These are phyloP conservation scores for Backusella sp. DNA, from an alignment of 192 early-diverging fungal species.

Conservation along the genomic window DNA sequence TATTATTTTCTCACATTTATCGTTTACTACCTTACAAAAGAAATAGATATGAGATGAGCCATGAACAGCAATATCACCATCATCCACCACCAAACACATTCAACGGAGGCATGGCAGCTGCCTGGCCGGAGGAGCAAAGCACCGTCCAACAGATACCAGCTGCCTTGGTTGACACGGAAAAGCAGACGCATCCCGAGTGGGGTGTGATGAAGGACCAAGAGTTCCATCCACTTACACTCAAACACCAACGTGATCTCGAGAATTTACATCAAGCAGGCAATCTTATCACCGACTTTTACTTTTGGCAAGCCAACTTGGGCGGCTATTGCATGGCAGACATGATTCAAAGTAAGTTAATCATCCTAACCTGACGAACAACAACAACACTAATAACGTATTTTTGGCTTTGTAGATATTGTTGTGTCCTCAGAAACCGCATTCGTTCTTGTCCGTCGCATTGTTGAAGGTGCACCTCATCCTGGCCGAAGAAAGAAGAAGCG, in stretches of 20 bases:
- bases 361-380: not conserved
- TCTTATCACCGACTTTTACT: slow-evolving; percentile 30
- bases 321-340: slow-evolving; percentile 41
- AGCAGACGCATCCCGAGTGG: slow-evolving; percentile 32
- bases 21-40: not conserved
- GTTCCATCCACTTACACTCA: slow-evolving; percentile 35
- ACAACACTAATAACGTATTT: not conserved
- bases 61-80: slow-evolving; percentile 1
- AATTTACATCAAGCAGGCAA: slow-evolving; percentile 28
- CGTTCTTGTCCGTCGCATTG: slow-evolving; percentile 30
- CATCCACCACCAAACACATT: not conserved
- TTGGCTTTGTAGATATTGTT: slow-evolving; percentile 19
- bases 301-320: slow-evolving; percentile 38
- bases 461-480: slow-evolving; percentile 36
- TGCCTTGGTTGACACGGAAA: not conserved
- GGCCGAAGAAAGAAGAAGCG: slow-evolving; percentile 31
- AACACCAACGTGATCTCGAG: slow-evolving; percentile 42
- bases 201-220: slow-evolving; percentile 38
- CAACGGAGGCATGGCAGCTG: not conserved
- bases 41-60: slow-evolving; percentile 3
- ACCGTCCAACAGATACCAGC: not conserved
- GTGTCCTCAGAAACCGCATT: slow-evolving; percentile 25
- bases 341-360: slow-evolving; percentile 30
- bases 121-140: not conserved
- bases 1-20: not conserved